phyloP scores from a whole-genome alignment of 2,329 filamentous ascomycete species.

The Golovinomyces cichoracearum region DNA sequence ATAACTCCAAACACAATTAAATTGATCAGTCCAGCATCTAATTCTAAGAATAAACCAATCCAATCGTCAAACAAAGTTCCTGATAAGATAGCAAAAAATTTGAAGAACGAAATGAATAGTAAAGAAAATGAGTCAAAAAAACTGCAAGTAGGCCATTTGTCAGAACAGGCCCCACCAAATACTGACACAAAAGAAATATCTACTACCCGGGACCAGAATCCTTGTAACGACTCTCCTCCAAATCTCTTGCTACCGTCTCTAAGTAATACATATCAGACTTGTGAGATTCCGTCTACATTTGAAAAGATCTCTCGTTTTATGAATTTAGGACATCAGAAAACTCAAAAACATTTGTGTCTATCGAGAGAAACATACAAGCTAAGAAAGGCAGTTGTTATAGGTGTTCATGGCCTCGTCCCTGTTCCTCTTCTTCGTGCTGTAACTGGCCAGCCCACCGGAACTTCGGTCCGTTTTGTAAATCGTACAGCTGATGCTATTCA shows the following conservation, averaged over 20 bases:
- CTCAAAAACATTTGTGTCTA: conserved; percentile 46
- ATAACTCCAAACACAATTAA: no score
- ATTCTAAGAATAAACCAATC: no score
- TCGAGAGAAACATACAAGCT: conserved; percentile 43
- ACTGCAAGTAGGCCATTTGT: no score
- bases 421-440: conserved; percentile 67
- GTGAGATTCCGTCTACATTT: conserved; percentile 43
- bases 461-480: conserved; percentile 76
- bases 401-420: conserved; percentile 83
- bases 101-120: not conserved
- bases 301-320: conserved; percentile 36
- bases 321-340: conserved; percentile 27
- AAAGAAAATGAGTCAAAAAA: not conserved
- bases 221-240: conserved; percentile 14
- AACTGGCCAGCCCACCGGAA: conserved; percentile 83
- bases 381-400: conserved; percentile 71
- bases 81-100: not conserved
- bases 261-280: conserved; percentile 37
- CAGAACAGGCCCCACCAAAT: no score
- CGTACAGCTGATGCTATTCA: conserved; percentile 63
- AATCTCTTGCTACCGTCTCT: conserved; percentile 50
- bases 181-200: not conserved
- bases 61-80: no score
- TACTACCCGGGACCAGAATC: not conserved
- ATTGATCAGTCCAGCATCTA: no score